A percentile compares a stretch with the other conserved stretches of the same genome.
These are phyloP conservation scores for Hanseniaspora gamundiae DNA, from an alignment of 1,139 yeast genomes.

Conservation along the genomic window DNA sequence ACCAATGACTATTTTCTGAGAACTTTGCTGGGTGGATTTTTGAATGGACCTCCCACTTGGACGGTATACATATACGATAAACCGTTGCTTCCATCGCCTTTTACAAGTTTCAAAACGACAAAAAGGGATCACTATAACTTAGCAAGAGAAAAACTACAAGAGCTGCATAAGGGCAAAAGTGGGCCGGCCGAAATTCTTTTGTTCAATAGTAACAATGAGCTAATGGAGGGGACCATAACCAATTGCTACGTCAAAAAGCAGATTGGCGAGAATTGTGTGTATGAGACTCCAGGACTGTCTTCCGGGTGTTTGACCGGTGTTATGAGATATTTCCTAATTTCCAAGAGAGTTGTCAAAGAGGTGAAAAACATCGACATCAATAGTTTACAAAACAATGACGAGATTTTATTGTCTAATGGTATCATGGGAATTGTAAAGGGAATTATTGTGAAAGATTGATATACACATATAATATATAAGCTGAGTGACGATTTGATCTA, in stretches of 20 bases:
- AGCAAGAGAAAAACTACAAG: slow-evolving; percentile 40
- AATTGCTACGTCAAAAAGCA: slow-evolving; percentile 55
- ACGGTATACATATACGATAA: slow-evolving; percentile 49
- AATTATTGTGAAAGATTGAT: slow-evolving; percentile 22
- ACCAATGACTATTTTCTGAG: slow-evolving; percentile 13
- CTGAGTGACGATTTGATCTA: too few relatives aligned
- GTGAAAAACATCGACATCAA: slow-evolving; percentile 31
- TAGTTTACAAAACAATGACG: slow-evolving; percentile 48
- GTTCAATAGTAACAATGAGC: slow-evolving; percentile 43
- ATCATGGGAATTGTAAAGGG: slow-evolving; percentile 73
- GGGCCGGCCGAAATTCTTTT: slow-evolving; percentile 57
- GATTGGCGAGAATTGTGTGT: slow-evolving; percentile 29
- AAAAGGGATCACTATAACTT: slow-evolving; percentile 47
- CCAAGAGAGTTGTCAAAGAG: slow-evolving; percentile 45
- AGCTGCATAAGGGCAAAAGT: slow-evolving; percentile 26
- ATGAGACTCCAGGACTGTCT: slow-evolving; percentile 71
- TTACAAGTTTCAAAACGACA: slow-evolving; percentile 85
- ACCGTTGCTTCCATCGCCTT: slow-evolving; percentile 49
- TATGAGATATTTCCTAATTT: slow-evolving; percentile 51
- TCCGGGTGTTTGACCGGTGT: slow-evolving; percentile 86
- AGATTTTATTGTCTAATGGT: slow-evolving; percentile 65
- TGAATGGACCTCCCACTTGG: slow-evolving; percentile 30
- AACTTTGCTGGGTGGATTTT: slow-evolving; percentile 17
- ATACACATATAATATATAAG: not conserved
- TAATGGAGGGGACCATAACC: slow-evolving; percentile 80